These are phyloP conservation scores for Ceratobasidium papillatum DNA, from an alignment of 1,284 basidiomycete species.

Conservation along the genomic window DNA sequence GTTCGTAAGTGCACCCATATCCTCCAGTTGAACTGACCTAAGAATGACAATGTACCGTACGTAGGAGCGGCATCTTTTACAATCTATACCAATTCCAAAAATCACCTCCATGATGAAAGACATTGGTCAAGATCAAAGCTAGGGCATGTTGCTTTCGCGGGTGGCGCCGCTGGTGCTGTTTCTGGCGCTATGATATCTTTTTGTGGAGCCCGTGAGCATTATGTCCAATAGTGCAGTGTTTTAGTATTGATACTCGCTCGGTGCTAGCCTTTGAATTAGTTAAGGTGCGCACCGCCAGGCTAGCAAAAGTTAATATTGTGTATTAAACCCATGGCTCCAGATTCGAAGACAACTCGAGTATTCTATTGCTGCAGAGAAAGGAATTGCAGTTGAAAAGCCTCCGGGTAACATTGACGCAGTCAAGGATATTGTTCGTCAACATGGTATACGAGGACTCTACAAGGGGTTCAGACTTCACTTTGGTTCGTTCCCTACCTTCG, in stretches of 20 bases:
- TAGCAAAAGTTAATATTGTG: not conserved
- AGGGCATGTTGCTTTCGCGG: slow-evolving; percentile 75
- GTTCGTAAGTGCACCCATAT: slow-evolving; percentile 72
- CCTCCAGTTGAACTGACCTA: slow-evolving; percentile 36
- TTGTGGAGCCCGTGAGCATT: slow-evolving; percentile 79
- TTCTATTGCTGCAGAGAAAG: slow-evolving; percentile 84
- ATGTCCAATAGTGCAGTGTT: not conserved
- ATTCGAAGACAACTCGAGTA: slow-evolving; percentile 93
- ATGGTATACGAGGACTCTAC: slow-evolving; percentile 78
- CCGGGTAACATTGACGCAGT: slow-evolving; percentile 77
- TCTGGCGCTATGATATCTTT: slow-evolving; percentile 85
- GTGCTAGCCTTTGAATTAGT: slow-evolving; percentile 89
- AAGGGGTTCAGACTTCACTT: slow-evolving; percentile 86
- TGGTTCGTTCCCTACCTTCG: slow-evolving; percentile 56
- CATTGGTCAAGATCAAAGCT: slow-evolving; percentile 67
- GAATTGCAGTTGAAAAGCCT: slow-evolving; percentile 69
- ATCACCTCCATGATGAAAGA: slow-evolving; percentile 71
- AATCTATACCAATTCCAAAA: slow-evolving; percentile 91
- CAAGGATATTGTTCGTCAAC: slow-evolving; percentile 57
- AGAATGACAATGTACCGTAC: slow-evolving; percentile 42
- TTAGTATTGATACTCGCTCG: slow-evolving; percentile 11
- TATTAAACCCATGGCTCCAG: slow-evolving; percentile 54
- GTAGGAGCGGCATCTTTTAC: slow-evolving; percentile 89
- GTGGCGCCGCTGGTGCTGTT: slow-evolving; percentile 80
- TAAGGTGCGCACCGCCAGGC: slow-evolving; percentile 66